Percentiles rank a stretch among this genome's conserved stretches.
Evolutionary conservation across 176 grass and related monocot genomes (phyloP).

Genomic region (Carex parvula): DNA sequence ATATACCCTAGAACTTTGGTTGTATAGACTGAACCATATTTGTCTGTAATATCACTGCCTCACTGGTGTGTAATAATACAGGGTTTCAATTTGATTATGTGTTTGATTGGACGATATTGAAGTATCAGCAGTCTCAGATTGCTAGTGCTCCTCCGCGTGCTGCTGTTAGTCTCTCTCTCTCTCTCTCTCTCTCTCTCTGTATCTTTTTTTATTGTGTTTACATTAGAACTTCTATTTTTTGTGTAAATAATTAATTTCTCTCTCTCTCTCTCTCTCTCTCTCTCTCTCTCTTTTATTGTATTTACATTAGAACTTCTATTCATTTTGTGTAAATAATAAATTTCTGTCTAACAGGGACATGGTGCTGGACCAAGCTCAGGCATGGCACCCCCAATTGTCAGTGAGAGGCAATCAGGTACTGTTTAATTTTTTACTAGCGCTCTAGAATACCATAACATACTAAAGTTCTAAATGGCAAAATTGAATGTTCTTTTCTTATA

Average conservation of each 20-base stretch:
- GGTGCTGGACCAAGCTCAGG: conserved; percentile 75
- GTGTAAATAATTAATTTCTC: too few species aligned
- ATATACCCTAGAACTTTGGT: background rate
- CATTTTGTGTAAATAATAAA: conserved; percentile 4
- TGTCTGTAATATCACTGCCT: background rate
- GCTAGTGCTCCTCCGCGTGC: conserved; percentile 65
- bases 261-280: too few species aligned
- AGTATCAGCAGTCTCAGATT: conserved; percentile 96
- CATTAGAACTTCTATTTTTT: too few species aligned
- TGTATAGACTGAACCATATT: background rate
- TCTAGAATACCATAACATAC: background rate
- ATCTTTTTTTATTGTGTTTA: too few species aligned
- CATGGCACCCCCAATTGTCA: conserved; percentile 49
- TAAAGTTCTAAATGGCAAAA: background rate
- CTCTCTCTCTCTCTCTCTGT: background rate
- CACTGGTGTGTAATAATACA: conserved; percentile 36
- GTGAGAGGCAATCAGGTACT: conserved; percentile 81
- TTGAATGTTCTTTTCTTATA: background rate
- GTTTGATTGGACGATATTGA: conserved; percentile 98
- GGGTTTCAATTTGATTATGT: conserved; percentile 99
- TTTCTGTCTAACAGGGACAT: conserved; percentile 45
- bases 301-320: conserved; percentile 17
- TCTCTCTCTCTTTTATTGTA: too few species aligned
- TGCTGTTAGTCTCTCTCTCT: conserved; percentile 42
- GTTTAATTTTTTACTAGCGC: background rate